These are phyloP conservation scores for Pyrenophora graminea DNA, from an alignment of 2,329 filamentous ascomycete species.

Conservation along the genomic window DNA sequence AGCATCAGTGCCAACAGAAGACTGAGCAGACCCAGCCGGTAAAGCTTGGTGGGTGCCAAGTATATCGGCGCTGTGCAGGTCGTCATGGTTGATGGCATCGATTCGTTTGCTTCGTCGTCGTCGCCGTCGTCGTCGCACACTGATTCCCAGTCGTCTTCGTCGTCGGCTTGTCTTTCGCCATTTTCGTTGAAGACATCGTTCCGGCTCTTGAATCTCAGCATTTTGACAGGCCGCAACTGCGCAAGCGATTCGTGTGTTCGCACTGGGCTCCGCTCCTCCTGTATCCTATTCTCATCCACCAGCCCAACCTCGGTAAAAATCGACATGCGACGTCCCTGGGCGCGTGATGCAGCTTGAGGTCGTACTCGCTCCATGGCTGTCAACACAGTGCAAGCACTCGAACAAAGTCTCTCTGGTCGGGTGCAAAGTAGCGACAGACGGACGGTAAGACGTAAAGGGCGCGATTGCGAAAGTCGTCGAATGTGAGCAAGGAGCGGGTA, in stretches of 20 bases:
- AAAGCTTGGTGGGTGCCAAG: slow-evolving; percentile 26
- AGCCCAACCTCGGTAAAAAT: slow-evolving; percentile 46
- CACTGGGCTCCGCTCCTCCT: slow-evolving; percentile 37
- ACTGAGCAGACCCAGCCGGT: slow-evolving; percentile 35
- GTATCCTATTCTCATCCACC: slow-evolving; percentile 39
- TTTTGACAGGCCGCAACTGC: slow-evolving; percentile 32
- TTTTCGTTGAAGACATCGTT: slow-evolving; percentile 32
- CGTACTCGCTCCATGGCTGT: slow-evolving; percentile 34
- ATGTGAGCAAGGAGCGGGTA: slow-evolving; percentile 4
- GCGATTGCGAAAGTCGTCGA: not conserved
- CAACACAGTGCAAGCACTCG: not conserved
- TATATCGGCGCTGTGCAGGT: slow-evolving; percentile 7
- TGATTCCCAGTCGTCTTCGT: slow-evolving; percentile 35
- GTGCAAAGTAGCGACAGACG: slow-evolving; percentile 11
- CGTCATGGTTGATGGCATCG: not conserved
- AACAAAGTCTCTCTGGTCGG: slow-evolving; percentile 9
- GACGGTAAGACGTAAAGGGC: not conserved
- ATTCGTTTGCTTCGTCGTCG: slow-evolving; percentile 26
- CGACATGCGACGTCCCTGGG: slow-evolving; percentile 34
- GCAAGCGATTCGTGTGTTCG: slow-evolving; percentile 26
- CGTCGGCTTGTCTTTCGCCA: slow-evolving; percentile 8
- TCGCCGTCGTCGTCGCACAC: slow-evolving; percentile 32
- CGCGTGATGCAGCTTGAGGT: slow-evolving; percentile 28
- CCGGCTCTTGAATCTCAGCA: slow-evolving; percentile 40
- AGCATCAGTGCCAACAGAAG: slow-evolving; percentile 40